Evolutionary conservation across 2,329 filamentous ascomycete species (phyloP).

Genomic region (Talaromyces sp.): DNA sequence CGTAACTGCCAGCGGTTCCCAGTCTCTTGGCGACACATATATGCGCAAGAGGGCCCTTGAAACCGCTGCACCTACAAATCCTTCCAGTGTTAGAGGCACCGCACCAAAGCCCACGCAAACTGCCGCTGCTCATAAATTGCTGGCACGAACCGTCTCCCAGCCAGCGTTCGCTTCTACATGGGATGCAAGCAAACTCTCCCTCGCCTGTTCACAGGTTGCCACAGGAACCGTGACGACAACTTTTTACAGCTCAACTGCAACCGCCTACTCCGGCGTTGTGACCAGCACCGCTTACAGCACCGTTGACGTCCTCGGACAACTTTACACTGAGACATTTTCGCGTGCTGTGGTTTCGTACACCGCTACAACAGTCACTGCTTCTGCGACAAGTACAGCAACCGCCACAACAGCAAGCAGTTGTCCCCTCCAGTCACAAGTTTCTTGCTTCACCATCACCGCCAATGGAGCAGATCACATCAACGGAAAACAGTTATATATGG

Average conservation of each 20-base stretch:
- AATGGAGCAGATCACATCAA: not conserved
- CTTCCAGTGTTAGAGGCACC: not conserved
- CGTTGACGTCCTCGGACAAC: not conserved
- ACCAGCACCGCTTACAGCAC: not conserved
- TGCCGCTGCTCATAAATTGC: not conserved
- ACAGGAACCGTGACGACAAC: not conserved
- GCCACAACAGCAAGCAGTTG: not conserved
- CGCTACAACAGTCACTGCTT: not conserved
- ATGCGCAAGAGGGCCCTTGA: conserved; percentile 2
- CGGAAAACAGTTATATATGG: not conserved
- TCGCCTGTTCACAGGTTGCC: conserved; percentile 1
- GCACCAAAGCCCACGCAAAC: not conserved
- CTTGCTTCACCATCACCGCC: not conserved
- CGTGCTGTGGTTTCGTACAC: not conserved
- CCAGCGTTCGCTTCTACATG: not conserved
- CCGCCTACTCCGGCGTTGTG: not conserved
- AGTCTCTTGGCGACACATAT: not conserved
- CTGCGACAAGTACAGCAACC: not conserved
- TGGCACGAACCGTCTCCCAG: not conserved
- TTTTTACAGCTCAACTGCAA: not conserved
- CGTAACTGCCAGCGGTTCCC: not conserved
- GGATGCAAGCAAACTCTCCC: not conserved
- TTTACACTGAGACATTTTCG: not conserved
- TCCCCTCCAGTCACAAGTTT: not conserved
- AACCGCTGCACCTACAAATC: not conserved